Percentiles rank a stretch among this genome's conserved stretches.
Conservation (phyloP, 23 red algal species). For the Gracilaria gracilis region DNA sequence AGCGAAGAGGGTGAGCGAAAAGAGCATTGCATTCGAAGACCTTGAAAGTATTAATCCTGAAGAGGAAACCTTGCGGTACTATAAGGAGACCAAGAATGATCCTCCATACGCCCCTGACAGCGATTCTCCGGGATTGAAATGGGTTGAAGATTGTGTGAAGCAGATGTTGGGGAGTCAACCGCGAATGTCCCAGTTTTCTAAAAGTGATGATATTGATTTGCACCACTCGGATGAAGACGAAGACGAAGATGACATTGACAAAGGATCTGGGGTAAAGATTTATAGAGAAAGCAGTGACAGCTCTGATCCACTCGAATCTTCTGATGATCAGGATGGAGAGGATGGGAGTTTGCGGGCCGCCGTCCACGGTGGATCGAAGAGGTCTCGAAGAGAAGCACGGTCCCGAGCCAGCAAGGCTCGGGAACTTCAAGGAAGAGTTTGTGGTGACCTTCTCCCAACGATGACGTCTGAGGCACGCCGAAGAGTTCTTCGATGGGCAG, state of each 20-base stretch:
- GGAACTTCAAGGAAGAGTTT: slow-evolving; percentile 52
- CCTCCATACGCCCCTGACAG: slow-evolving; percentile 13
- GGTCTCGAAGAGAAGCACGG: slow-evolving; percentile 13
- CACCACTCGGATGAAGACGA: not conserved
- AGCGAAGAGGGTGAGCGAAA: not conserved
- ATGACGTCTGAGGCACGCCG: slow-evolving; percentile 38
- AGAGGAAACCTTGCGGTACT: slow-evolving; percentile 20
- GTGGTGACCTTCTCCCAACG: slow-evolving; percentile 32
- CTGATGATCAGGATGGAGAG: slow-evolving; percentile 20
- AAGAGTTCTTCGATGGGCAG: slow-evolving; percentile 57
- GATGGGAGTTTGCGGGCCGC: not conserved
- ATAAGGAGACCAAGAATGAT: slow-evolving; percentile 27
- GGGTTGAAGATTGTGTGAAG: slow-evolving; percentile 31
- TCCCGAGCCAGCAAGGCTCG: slow-evolving; percentile 30
- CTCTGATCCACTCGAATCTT: slow-evolving; percentile 30
- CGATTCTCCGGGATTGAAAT: slow-evolving; percentile 3
- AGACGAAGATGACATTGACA: slow-evolving; percentile 6
- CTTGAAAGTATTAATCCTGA: not conserved
- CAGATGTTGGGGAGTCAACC: not conserved
- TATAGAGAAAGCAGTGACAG: slow-evolving; percentile 17
- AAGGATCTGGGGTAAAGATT: not conserved
- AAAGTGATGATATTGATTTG: not conserved
- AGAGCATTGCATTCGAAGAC: slow-evolving; percentile 22
- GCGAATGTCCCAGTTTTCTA: not conserved
- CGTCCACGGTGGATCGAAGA: not conserved